Conservation (phyloP, 1,284 basidiomycete genomes). For the Papiliotrema nemorosa region DNA sequence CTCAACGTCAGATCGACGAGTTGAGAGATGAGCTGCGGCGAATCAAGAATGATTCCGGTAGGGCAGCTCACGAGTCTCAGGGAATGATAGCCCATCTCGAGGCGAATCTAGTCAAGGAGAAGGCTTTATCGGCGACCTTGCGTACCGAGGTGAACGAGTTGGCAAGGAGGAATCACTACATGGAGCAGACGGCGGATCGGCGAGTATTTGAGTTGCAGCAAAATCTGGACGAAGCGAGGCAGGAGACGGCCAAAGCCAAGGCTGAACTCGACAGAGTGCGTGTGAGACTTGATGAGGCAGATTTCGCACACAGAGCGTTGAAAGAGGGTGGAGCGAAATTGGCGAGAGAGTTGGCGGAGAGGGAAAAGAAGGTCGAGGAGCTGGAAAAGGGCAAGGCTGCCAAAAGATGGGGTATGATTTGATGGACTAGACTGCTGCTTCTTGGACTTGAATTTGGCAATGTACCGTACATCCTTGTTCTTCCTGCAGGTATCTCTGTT, state of each 20-base stretch:
- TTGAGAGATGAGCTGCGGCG: background rate
- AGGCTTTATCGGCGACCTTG: background rate
- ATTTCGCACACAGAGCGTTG: constrained; percentile 15
- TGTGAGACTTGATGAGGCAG: constrained; percentile 11
- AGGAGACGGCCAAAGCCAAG: constrained; percentile 1
- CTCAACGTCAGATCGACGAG: background rate
- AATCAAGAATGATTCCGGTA: background rate
- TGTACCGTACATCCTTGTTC: no score
- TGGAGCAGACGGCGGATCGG: background rate
- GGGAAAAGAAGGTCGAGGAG: constrained; percentile 10
- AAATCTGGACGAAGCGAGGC: background rate
- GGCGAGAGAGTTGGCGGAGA: constrained; percentile 12
- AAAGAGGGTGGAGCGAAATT: constrained; percentile 18
- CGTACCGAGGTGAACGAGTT: background rate
- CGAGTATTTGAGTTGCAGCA: constrained; percentile 5
- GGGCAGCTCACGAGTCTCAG: background rate
- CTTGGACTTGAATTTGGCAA: background rate
- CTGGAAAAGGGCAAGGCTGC: background rate
- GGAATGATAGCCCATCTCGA: constrained; percentile 1
- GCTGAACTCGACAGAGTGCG: constrained; percentile 6
- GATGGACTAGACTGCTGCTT: background rate
- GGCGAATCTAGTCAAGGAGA: background rate
- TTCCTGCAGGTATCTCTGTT: no score
- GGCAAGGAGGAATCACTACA: background rate
- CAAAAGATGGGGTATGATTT: constrained; percentile 2